Percentiles rank a stretch among this genome's conserved stretches.
These are phyloP conservation scores for Picea abies DNA, from an alignment of 83 land plant genomes.

Conservation along the genomic window DNA sequence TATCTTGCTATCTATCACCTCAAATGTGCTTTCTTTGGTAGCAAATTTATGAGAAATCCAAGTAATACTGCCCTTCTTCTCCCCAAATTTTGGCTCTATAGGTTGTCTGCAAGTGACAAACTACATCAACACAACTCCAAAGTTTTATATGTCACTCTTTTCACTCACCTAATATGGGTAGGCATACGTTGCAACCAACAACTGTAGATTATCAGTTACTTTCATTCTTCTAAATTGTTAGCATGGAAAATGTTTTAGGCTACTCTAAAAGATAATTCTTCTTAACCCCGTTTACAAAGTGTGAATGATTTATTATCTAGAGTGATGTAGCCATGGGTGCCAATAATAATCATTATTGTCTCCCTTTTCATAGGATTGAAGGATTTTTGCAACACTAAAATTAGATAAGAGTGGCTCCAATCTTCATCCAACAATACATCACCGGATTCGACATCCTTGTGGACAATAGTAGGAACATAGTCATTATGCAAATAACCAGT, in stretches of 20 bases:
- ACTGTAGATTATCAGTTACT: neutral
- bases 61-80: conserved; percentile 47
- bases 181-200: conserved; percentile 47
- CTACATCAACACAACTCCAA: conserved; percentile 68
- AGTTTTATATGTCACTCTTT: conserved; percentile 74
- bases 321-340: conserved; percentile 37
- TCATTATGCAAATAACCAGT: conserved; percentile 64
- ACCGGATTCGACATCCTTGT: conserved; percentile 39
- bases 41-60: conserved; percentile 52
- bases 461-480: conserved; percentile 32
- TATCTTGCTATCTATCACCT: conserved; percentile 50
- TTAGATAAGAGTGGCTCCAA: conserved; percentile 24
- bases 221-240: too few relatives aligned
- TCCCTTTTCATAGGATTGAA: neutral
- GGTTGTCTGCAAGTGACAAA: conserved; percentile 64
- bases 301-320: conserved; percentile 17
- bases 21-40: conserved; percentile 44
- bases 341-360: conserved; percentile 13
- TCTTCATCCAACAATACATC: conserved; percentile 35
- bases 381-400: conserved; percentile 15
- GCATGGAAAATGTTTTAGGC: too few relatives aligned
- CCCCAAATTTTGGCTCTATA: conserved; percentile 58
- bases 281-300: neutral
- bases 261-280: too few relatives aligned
- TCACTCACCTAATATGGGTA: conserved; percentile 59